A percentile compares a stretch with the other conserved stretches of the same genome.
Conservation (phyloP, 192 early-diverging fungal species). For the Phlyctochytrium planicorne region DNA sequence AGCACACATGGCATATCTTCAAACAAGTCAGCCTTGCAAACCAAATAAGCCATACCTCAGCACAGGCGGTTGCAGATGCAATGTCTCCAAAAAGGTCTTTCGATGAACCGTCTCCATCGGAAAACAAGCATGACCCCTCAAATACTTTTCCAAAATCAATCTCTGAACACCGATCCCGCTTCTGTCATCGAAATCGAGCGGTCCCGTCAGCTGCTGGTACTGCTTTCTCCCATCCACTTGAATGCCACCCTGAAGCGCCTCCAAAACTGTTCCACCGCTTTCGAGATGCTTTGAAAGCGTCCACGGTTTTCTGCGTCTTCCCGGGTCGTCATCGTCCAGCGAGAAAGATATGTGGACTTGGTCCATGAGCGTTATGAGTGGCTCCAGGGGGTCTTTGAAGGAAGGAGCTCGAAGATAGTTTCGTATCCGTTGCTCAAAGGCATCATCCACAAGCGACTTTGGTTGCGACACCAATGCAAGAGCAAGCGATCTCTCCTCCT, state of each 20-base stretch:
- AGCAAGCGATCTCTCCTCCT: no score
- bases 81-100: neutral
- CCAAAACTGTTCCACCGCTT: neutral
- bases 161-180: neutral
- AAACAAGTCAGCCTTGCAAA: neutral
- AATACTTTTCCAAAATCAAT: neutral
- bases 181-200: no score
- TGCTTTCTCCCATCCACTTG: neutral
- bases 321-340: neutral
- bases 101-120: neutral
- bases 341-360: neutral
- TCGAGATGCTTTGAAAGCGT: neutral
- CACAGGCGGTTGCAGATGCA: neutral
- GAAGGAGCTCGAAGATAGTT: neutral
- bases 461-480: no score
- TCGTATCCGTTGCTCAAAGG: no score
- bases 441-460: no score
- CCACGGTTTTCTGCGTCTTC: neutral
- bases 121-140: neutral
- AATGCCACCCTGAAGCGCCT: no score
- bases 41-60: neutral
- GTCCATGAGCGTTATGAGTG: neutral
- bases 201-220: no score
- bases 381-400: neutral
- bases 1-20: neutral